Evolutionary conservation across 345 rosid genomes (phyloP).

Genomic region (Combretum micranthum): DNA sequence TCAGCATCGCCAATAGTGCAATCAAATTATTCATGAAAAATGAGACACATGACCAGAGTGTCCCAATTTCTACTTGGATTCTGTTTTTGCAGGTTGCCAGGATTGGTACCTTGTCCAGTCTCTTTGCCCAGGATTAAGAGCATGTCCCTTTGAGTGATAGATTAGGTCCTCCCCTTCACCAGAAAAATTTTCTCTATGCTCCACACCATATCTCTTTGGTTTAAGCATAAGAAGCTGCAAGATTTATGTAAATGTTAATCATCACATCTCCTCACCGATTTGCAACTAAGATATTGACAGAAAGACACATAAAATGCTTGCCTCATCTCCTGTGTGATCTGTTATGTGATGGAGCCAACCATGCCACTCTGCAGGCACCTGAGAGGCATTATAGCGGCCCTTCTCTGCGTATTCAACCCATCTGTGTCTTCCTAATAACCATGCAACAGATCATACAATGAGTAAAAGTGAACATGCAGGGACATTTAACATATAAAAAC

Average conservation of each 20-base stretch:
- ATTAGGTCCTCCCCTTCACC: conserved; percentile 79
- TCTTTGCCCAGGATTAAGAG: conserved; percentile 86
- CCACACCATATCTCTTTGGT: conserved; percentile 84
- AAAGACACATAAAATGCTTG: conserved; percentile 12
- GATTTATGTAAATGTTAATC: neutral
- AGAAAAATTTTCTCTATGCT: conserved; percentile 84
- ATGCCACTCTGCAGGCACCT: conserved; percentile 99
- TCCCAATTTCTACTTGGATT: conserved; percentile 13
- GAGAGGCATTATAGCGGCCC: conserved; percentile 86
- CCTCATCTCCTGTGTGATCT: conserved; percentile 97
- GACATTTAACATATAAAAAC: neutral
- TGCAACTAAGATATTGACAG: neutral
- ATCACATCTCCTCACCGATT: neutral
- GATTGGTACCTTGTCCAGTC: conserved; percentile 93
- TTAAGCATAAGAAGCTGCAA: conserved; percentile 81
- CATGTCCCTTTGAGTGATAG: conserved; percentile 93
- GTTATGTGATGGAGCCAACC: conserved; percentile 94
- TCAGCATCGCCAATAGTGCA: no score
- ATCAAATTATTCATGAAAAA: no score
- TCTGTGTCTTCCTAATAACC: conserved; percentile 72
- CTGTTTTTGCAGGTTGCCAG: conserved; percentile 70
- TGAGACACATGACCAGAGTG: no score
- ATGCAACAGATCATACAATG: conserved; percentile 1
- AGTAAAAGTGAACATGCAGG: neutral
- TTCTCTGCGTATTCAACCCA: conserved; percentile 94